phyloP scores from a whole-genome alignment of 306 rosid species.

The Inga leiocalycina region DNA sequence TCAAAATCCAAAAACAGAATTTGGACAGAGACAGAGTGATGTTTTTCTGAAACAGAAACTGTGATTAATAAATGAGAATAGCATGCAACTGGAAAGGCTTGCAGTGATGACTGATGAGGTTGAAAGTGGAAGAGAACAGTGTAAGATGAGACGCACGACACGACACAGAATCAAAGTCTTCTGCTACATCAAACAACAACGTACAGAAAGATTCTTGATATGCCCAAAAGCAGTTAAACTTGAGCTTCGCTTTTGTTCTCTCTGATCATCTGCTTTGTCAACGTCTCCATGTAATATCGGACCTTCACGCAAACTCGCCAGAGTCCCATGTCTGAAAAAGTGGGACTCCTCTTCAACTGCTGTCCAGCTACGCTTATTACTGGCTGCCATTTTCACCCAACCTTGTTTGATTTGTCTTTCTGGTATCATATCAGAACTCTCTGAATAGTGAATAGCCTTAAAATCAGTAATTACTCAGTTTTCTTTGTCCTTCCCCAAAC shows the following conservation, averaged over 20 bases:
- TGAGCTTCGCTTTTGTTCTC: neutral
- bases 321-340: neutral
- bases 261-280: neutral
- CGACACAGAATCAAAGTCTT: neutral
- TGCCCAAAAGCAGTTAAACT: neutral
- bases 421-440: neutral
- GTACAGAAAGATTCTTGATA: neutral
- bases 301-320: neutral
- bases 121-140: neutral
- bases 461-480: too few species aligned
- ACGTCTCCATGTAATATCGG: neutral
- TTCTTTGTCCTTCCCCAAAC: neutral
- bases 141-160: neutral
- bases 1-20: neutral
- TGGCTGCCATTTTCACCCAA: neutral
- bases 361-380: too few species aligned
- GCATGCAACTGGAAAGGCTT: neutral
- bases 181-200: neutral
- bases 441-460: neutral
- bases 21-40: neutral
- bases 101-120: neutral
- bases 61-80: neutral
- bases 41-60: neutral
- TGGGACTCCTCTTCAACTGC: neutral
- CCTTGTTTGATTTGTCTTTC: too few species aligned